Base-by-base conservation (phyloP, 2,329 filamentous ascomycete genomes). In the Venturiaceae sp. region DNA sequence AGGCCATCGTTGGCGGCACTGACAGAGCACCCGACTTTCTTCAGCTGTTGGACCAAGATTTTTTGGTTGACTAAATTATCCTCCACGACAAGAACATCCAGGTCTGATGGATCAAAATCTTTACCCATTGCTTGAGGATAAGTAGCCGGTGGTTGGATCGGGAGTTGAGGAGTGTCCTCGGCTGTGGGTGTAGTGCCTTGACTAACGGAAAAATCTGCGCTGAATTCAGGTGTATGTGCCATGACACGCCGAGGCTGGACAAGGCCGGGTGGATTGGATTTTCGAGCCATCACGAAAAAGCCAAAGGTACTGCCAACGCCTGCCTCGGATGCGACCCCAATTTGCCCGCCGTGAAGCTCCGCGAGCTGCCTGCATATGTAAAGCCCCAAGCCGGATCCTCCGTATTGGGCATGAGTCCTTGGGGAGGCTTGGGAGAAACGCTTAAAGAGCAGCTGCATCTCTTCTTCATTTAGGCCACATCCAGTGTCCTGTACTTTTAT, bases 281-380 rank as follows among this genome's bases (percentile, higher is more conserved):
- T 26, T 28, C 53, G 50, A 16, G 32, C 32, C 64, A 82, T 83
- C 66, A 87, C 77, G 65, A 85, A 87, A 66, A 88, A 87, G 37
- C 79, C 82, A 69, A 88, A 87, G 1, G 80, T 84, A 64, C 82
- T 85, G 33, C 85, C 85, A 11, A 77, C 68, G 5, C 80, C 83
- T 60, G 78, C 77, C 52, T 75, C 67, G 0, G 83, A 85, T 1
- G 76, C 75, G 6, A 88, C 82, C 1, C 85, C 85, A 37, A 90
- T 87, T 47, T 83, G 79, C 1, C 86, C 86, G 16, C 85, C 84
- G 62, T 88, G 85, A 36, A 88, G 75, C 65, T 88, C 84, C 1
- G 83, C 83, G 9, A 90, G 75, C 39, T 84, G 78, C n/a, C 83
- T 77, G 53, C 80, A 85, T 59, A 90, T 88, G 66, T 87, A 88